Evolutionary conservation across 75 land plant species (phyloP), one percentile per base, ranked within the genome.

Genomic region (Cryptomeria japonica): DNA sequence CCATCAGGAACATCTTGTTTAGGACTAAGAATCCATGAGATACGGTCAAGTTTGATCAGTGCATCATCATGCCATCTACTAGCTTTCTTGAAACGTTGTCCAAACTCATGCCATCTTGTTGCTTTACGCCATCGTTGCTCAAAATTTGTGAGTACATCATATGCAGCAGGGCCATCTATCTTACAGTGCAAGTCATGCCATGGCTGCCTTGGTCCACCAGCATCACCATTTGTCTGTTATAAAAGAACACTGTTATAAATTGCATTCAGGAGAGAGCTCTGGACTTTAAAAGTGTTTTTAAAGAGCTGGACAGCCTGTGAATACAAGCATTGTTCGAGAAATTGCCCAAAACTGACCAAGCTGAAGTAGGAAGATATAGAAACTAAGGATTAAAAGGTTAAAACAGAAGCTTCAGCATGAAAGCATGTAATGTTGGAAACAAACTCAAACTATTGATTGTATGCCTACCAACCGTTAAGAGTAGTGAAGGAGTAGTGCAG

Each of bases 161-260:
- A 94, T 14, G 96, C 99, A 84, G 97, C 97, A 53, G 99, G 97
- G 51, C 99, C 97, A 19, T 97, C 97, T 78, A 96, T 93, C 87
- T 91, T 95, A 86, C 95, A 96, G 68, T 97, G 98, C 72, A 95
- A 87, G 88, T 97, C 97, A 93, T 97, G 98, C 98, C 99, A 97
- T 86, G 99, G 98, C 88, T 96, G 95, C 76, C 99, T 92, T 77
- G 99, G 99, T 15, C 94, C 94, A 58, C 83, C 58, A 31, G 87
- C 84, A 73, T 88, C 53, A 83, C 13, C 76, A 11, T 82, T 82
- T 82, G 53, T 82, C 84, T 82, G 84, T 82, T 25, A 82, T n/a
- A 12, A 25, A 46, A 82, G 47, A 82, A 4, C n/a, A 82, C 31
- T n/a, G n/a, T 46, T 44, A 46, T n/a, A 82, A 82, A 75, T 72